Conservation (phyloP, 2,329 filamentous ascomycete genomes). For the Stemphylium beticola region DNA sequence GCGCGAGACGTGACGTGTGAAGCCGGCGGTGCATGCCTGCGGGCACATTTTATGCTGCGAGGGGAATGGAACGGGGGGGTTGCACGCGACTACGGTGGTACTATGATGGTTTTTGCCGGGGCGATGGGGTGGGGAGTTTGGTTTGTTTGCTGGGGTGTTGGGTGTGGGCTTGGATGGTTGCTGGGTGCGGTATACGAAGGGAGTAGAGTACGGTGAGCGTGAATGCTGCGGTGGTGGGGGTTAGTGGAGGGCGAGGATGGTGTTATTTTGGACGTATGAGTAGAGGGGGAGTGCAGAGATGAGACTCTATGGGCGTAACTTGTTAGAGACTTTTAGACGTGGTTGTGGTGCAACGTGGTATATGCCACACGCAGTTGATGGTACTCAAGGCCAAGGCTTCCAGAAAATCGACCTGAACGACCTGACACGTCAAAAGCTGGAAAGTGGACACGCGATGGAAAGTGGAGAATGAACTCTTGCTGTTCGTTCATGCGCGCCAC, state of each 20-base stretch:
- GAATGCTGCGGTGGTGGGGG: conserved; percentile 17
- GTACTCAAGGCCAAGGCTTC: neutral
- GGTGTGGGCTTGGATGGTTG: conserved; percentile 3
- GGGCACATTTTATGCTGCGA: conserved; percentile 82
- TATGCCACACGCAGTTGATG: neutral
- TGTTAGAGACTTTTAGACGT: neutral
- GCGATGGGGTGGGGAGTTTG: conserved; percentile 30
- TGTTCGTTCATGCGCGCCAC: neutral
- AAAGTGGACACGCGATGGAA: neutral
- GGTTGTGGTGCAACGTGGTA: no score
- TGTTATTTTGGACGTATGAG: conserved; percentile 6
- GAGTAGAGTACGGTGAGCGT: conserved; percentile 10
- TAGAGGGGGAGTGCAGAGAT: neutral
- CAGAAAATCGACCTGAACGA: neutral
- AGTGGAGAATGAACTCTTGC: neutral
- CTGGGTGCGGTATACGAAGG: neutral
- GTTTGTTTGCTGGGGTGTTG: conserved; percentile 7
- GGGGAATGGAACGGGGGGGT: conserved; percentile 69
- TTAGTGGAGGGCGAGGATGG: neutral
- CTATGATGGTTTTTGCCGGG: conserved; percentile 63
- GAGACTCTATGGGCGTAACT: neutral
- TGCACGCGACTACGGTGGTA: conserved; percentile 73
- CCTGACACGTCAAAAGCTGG: neutral
- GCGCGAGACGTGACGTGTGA: conserved; percentile 71
- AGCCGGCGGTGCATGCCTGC: conserved; percentile 75